These are phyloP conservation scores for Fusarium veterinarium DNA, from an alignment of 2,329 filamentous ascomycete genomes.

Conservation along the genomic window DNA sequence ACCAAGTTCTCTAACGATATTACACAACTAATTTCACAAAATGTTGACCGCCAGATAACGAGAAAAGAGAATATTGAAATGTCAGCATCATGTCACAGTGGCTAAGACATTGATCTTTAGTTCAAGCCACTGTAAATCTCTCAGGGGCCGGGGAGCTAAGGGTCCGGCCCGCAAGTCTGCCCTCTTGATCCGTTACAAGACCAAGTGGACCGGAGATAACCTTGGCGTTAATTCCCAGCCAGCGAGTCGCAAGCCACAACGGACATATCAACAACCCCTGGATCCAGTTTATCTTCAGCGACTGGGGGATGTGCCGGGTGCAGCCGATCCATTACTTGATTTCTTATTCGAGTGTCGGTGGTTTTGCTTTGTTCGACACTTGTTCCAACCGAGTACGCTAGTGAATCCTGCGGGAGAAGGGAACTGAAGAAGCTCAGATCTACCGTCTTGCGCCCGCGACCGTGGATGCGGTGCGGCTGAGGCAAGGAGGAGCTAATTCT, in stretches of 20 bases:
- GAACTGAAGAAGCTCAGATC: background rate
- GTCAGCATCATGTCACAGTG: background rate
- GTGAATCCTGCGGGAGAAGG: background rate
- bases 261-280: background rate
- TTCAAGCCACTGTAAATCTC: background rate
- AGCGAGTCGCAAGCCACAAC: background rate
- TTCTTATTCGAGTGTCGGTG: background rate
- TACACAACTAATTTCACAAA: background rate
- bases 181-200: background rate
- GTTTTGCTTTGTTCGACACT: background rate
- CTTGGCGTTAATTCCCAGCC: background rate
- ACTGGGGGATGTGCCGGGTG: background rate
- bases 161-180: constrained; percentile 14
- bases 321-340: background rate
- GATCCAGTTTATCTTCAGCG: background rate
- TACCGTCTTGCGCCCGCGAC: background rate
- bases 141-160: background rate
- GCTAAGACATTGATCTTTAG: background rate
- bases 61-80: no score
- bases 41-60: background rate
- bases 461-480: background rate
- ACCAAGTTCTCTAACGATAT: background rate
- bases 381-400: background rate
- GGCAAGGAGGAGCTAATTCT: background rate
- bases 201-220: constrained; percentile 1